Evolutionary conservation across 805 yeast genomes (phyloP).

Genomic region (Suhomyces tanzawaensis): DNA sequence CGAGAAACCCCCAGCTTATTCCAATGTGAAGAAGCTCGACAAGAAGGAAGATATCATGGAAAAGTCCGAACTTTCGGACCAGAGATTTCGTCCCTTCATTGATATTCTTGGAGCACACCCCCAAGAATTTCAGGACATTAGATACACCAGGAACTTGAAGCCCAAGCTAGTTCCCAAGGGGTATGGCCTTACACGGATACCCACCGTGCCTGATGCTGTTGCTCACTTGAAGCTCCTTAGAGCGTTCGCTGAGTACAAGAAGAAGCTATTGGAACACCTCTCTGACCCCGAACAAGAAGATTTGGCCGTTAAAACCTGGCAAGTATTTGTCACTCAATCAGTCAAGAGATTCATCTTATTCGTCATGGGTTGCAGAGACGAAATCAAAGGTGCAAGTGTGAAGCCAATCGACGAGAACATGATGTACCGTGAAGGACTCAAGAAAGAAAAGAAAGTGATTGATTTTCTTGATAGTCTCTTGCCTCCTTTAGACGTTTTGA

Average conservation of each 20-base stretch:
- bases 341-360: slow-evolving; percentile 20
- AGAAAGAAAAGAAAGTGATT: slow-evolving; percentile 2
- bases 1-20: too few species aligned
- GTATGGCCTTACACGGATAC: too few species aligned
- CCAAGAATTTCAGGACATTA: too few species aligned
- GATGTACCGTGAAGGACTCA: slow-evolving; percentile 1
- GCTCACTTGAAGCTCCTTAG: slow-evolving; percentile 22
- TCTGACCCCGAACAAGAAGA: background rate
- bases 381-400: background rate
- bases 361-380: slow-evolving; percentile 13
- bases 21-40: too few species aligned
- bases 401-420: background rate
- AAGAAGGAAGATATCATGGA: too few species aligned
- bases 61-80: too few species aligned
- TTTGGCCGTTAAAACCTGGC: slow-evolving; percentile 18
- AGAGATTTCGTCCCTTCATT: too few species aligned
- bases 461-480: slow-evolving; percentile 6
- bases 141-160: too few species aligned
- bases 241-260: slow-evolving; percentile 19
- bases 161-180: too few species aligned
- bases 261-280: background rate
- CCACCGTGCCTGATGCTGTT: slow-evolving; percentile 12
- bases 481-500: slow-evolving; percentile 22
- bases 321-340: slow-evolving; percentile 20
- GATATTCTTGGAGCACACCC: too few species aligned